Percentiles rank a stretch among this genome's conserved stretches.
phyloP scores from a whole-genome alignment of 306 rosid genomes.

The Prunus mira region DNA sequence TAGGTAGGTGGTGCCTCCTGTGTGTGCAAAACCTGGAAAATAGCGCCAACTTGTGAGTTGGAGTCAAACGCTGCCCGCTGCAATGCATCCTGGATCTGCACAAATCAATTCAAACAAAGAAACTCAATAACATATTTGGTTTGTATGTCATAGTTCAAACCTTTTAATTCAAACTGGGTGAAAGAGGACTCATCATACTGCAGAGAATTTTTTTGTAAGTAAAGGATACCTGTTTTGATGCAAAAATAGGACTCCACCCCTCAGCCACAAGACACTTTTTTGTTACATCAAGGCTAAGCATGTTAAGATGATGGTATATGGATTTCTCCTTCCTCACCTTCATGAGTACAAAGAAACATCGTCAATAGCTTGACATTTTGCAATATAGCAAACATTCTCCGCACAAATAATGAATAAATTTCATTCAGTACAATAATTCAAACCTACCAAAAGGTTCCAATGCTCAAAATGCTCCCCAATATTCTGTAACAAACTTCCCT shows the following conservation, averaged over 20 bases:
- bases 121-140: neutral
- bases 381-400: slow-evolving; percentile 13
- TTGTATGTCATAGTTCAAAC: neutral
- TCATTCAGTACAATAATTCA: neutral
- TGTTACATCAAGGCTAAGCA: slow-evolving; percentile 96
- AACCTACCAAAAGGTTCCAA: slow-evolving; percentile 77
- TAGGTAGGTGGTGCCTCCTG: slow-evolving; percentile 52
- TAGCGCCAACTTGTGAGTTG: slow-evolving; percentile 60
- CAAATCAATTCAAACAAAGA: slow-evolving; percentile 10
- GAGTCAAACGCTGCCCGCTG: slow-evolving; percentile 50
- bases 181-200: neutral
- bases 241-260: slow-evolving; percentile 96
- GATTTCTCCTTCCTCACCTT: slow-evolving; percentile 97
- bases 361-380: slow-evolving; percentile 29
- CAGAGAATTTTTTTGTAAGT: neutral
- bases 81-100: slow-evolving; percentile 60
- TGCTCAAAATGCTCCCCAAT: slow-evolving; percentile 73
- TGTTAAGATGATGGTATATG: slow-evolving; percentile 80
- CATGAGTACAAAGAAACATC: slow-evolving; percentile 31
- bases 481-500: slow-evolving; percentile 61
- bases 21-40: slow-evolving; percentile 54
- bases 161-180: neutral
- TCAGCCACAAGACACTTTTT: slow-evolving; percentile 95
- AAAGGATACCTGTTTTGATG: slow-evolving; percentile 65
- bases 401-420: neutral